A percentile compares a stretch with the other conserved stretches of the same genome.
These are phyloP conservation scores for Mycena vitilis DNA, from an alignment of 768 basidiomycete species.

Conservation along the genomic window DNA sequence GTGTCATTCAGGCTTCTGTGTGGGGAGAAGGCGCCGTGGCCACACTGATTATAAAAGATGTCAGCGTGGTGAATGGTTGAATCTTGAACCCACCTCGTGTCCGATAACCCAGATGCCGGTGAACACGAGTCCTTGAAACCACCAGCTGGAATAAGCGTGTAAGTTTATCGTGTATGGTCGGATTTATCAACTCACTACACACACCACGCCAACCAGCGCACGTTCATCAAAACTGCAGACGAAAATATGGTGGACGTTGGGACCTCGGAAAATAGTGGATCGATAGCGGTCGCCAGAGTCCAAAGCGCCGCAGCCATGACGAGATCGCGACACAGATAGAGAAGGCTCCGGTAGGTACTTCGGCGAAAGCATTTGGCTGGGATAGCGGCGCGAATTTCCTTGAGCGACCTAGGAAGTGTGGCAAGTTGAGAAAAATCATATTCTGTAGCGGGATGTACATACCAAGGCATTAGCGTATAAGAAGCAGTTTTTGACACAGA, in stretches of 20 bases:
- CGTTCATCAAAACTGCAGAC: constrained; percentile 50
- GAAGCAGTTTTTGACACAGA: background rate
- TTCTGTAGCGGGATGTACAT: background rate
- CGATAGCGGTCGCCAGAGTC: constrained; percentile 56
- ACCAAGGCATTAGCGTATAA: constrained; percentile 28
- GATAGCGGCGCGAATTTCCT: constrained; percentile 63
- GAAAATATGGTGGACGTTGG: constrained; percentile 41
- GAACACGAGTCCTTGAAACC: constrained; percentile 71
- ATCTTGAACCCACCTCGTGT: constrained; percentile 54
- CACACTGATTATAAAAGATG: constrained; percentile 52
- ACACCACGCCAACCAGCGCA: constrained; percentile 58
- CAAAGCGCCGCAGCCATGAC: constrained; percentile 55
- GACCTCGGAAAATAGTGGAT: constrained; percentile 52
- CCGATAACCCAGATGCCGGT: constrained; percentile 72
- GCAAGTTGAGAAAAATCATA: background rate
- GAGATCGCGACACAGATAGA: constrained; percentile 60
- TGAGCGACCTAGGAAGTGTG: constrained; percentile 52
- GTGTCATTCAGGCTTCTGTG: constrained; percentile 59
- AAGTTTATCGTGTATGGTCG: background rate
- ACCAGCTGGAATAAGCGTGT: constrained; percentile 54
- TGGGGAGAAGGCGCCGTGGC: constrained; percentile 67
- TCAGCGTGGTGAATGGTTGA: constrained; percentile 19
- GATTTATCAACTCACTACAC: constrained; percentile 53
- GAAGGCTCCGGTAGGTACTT: constrained; percentile 53
- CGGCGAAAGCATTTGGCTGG: constrained; percentile 58